These are phyloP conservation scores for Glebionis coronaria DNA, from an alignment of 129 eudicot genomes.

Conservation along the genomic window DNA sequence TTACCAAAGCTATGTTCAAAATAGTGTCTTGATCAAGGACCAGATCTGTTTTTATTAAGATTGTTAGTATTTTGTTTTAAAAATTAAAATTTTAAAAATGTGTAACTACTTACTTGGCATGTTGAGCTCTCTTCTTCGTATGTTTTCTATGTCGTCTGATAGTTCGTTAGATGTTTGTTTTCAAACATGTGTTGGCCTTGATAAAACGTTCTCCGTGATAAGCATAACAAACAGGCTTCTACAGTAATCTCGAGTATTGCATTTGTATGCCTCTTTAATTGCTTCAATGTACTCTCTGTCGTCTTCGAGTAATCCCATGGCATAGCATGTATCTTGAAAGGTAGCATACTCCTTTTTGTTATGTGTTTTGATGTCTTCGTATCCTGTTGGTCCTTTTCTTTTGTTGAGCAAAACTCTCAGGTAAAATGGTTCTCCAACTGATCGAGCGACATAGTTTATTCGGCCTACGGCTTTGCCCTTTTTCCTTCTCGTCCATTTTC, in stretches of 20 bases:
- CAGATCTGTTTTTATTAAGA: not conserved
- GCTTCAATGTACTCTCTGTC: not conserved
- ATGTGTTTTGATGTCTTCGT: not conserved
- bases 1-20: not conserved
- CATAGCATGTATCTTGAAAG: not conserved
- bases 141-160: not conserved
- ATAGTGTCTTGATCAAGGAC: not conserved
- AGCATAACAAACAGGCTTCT: not conserved
- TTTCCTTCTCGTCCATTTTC: not conserved
- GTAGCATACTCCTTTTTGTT: too few species aligned
- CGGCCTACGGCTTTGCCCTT: not conserved
- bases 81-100: too few species aligned
- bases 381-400: not conserved
- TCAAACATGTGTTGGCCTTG: not conserved
- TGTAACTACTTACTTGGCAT: not conserved
- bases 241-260: not conserved
- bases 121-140: not conserved
- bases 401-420: not conserved
- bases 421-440: not conserved
- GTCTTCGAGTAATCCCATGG: not conserved
- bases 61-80: too few species aligned
- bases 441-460: not conserved
- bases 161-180: not conserved
- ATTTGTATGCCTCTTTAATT: not conserved
- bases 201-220: not conserved